phyloP scores from a whole-genome alignment of 148 eudicot species.

The Pouteria glomerata region DNA sequence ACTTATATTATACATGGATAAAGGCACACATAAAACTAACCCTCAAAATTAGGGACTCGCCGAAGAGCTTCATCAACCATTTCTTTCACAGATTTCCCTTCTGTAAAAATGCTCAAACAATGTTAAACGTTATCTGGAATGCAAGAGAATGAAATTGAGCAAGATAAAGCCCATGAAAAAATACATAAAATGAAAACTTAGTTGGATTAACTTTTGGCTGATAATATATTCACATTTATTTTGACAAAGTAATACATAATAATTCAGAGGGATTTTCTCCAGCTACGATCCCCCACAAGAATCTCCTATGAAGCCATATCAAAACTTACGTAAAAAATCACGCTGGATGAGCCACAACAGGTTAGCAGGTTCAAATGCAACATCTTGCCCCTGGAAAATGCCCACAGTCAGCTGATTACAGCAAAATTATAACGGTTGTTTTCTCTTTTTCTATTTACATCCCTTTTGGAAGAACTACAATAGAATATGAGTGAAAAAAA shows the following conservation, averaged over 20 bases:
- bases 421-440: background rate
- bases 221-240: background rate
- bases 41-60: slow-evolving; percentile 67
- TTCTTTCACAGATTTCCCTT: slow-evolving; percentile 92
- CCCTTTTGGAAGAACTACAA: no score
- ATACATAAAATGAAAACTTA: background rate
- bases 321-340: slow-evolving; percentile 86
- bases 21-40: slow-evolving; percentile 36
- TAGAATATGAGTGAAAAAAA: background rate
- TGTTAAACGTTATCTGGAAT: no score
- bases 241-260: background rate
- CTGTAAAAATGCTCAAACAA: slow-evolving; percentile 34
- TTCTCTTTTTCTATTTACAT: no score
- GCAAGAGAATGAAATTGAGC: background rate
- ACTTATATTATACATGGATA: background rate
- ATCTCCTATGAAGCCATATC: background rate
- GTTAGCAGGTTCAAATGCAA: slow-evolving; percentile 96
- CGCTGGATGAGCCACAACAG: slow-evolving; percentile 97
- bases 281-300: no score
- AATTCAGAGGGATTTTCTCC: background rate
- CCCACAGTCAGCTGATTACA: no score
- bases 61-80: slow-evolving; percentile 92
- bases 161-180: background rate
- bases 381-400: slow-evolving; percentile 79
- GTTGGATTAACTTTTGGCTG: background rate